Conservation (phyloP, 1,139 yeast species). For the Debaryomyces sp. region DNA sequence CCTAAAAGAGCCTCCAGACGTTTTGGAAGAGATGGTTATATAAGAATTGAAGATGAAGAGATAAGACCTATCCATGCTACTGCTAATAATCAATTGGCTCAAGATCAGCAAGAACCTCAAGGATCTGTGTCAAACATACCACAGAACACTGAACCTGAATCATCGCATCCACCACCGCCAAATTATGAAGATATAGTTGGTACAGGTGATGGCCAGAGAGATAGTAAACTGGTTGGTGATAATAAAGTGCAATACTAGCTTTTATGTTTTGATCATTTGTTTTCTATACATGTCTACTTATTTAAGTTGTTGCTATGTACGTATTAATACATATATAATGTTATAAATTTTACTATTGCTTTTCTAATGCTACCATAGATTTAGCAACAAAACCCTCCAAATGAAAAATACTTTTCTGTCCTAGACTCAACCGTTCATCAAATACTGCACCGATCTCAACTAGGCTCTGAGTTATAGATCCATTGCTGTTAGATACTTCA, state of each 20-base stretch:
- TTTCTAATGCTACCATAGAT: constrained; percentile 65
- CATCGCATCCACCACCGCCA: constrained; percentile 24
- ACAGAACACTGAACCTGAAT: constrained; percentile 10
- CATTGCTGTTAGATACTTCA: constrained; percentile 33
- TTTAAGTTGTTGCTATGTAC: not conserved
- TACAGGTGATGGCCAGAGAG: constrained; percentile 5
- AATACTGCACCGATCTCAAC: constrained; percentile 73
- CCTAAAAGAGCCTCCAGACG: constrained; percentile 16
- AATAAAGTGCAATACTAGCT: constrained; percentile 32
- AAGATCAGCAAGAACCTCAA: not conserved
- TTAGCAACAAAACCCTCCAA: constrained; percentile 92
- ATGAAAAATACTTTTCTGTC: constrained; percentile 91
- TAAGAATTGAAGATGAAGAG: constrained; percentile 25
- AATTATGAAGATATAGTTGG: constrained; percentile 29
- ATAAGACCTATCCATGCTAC: not conserved
- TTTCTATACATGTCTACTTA: not conserved
- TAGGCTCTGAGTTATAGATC: constrained; percentile 47
- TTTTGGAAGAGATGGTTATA: constrained; percentile 20
- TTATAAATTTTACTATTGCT: not conserved
- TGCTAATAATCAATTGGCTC: not conserved
- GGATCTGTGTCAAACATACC: not conserved
- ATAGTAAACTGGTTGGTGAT: constrained; percentile 15
- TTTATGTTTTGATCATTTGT: not conserved
- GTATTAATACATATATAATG: not conserved
- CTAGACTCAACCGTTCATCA: constrained; percentile 87